These are phyloP conservation scores for Pseudoscleropodium purum DNA, from an alignment of 225 moss, liverwort and hornwort genomes.

Conservation along the genomic window DNA sequence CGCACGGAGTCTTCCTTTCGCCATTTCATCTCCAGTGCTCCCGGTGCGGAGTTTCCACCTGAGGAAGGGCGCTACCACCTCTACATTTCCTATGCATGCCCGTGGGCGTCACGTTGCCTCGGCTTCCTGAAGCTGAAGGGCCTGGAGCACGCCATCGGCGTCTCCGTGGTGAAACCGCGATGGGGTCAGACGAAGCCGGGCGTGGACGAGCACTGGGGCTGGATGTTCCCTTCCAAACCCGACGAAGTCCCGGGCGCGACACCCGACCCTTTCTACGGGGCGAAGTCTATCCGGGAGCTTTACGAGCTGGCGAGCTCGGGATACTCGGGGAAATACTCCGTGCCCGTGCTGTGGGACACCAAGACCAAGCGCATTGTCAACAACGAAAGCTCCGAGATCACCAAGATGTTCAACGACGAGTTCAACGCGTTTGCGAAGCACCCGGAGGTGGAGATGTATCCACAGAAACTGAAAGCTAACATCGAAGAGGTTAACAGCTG, in stretches of 20 bases:
- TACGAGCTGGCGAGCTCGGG: conserved; percentile 42
- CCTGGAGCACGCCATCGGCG: conserved; percentile 33
- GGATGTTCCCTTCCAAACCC: conserved; percentile 27
- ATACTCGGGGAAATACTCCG: conserved; percentile 42
- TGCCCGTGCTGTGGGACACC: conserved; percentile 48
- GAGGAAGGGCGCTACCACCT: conserved; percentile 33
- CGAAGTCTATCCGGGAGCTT: conserved; percentile 39
- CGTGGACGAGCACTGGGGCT: conserved; percentile 43
- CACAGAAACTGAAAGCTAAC: conserved; percentile 6
- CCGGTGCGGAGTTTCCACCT: conserved; percentile 23
- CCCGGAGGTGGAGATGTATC: conserved; percentile 34
- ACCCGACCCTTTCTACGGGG: conserved; percentile 13
- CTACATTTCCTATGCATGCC: conserved; percentile 42
- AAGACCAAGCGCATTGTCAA: conserved; percentile 54
- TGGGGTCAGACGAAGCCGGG: conserved; percentile 42
- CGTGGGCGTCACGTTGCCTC: conserved; percentile 46
- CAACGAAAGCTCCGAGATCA: conserved; percentile 65
- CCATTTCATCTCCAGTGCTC: conserved; percentile 21
- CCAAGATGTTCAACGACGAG: conserved; percentile 49
- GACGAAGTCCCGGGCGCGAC: conserved; percentile 32
- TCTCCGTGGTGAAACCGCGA: conserved; percentile 31
- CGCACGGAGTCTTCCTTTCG: conserved; percentile 38
- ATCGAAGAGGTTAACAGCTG: conserved; percentile 40
- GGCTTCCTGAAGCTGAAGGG: conserved; percentile 36
- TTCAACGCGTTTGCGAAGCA: conserved; percentile 45